Percentiles rank a stretch among this genome's conserved stretches.
Evolutionary conservation across 78 protist species (phyloP).

Genomic region (Protostelium mycophagum): DNA sequence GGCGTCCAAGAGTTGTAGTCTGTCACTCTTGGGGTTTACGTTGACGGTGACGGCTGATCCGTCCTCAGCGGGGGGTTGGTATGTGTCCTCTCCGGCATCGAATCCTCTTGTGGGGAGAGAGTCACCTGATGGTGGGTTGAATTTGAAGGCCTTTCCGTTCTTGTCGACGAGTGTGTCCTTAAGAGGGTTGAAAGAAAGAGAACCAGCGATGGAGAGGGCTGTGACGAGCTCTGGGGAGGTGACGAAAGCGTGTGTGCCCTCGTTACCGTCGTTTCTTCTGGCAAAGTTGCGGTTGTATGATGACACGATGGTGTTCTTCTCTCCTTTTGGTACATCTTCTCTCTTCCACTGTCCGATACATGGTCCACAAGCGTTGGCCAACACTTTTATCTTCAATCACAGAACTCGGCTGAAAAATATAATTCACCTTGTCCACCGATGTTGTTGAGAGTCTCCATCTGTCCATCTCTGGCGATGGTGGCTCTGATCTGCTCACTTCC

Average conservation of each 20-base stretch:
- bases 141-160: conserved; percentile 69
- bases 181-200: conserved; percentile 83
- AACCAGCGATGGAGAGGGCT: conserved; percentile 88
- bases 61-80: conserved; percentile 77
- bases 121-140: conserved; percentile 78
- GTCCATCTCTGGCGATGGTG: conserved; percentile 90
- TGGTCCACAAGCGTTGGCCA: conserved; percentile 97
- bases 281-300: conserved; percentile 96
- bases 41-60: conserved; percentile 43
- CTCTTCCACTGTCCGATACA: conserved; percentile 96
- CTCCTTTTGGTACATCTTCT: conserved; percentile 72
- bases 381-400: conserved; percentile 52
- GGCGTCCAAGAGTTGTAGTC: conserved; percentile 87
- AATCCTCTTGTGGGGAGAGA: conserved; percentile 87
- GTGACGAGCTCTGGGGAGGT: conserved; percentile 93
- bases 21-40: conserved; percentile 71
- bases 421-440: conserved; percentile 71
- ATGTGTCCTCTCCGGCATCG: conserved; percentile 85
- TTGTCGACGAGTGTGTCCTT: conserved; percentile 71
- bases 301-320: conserved; percentile 86
- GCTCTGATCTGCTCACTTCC: conserved; percentile 95
- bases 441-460: conserved; percentile 38
- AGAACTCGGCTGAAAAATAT: conserved; percentile 45
- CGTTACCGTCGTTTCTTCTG: conserved; percentile 88
- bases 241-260: conserved; percentile 90